Conservation (phyloP, 1,284 basidiomycete genomes). For the Coriolopsis trogii region DNA sequence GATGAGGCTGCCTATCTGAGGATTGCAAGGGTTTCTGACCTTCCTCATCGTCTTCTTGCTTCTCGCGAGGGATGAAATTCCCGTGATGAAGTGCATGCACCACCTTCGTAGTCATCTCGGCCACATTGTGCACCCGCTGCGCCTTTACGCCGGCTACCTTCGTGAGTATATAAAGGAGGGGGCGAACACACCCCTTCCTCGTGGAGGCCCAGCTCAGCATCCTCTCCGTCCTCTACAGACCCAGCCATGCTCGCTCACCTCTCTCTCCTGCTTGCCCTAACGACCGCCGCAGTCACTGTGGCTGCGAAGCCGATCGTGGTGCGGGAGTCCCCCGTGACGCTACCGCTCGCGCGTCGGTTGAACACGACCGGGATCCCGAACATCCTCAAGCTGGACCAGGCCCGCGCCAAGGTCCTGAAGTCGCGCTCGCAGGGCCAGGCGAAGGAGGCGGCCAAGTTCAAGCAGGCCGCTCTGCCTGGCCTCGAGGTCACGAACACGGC, state of each 20-base stretch:
- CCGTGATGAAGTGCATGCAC: neutral
- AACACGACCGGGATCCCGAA: slow-evolving; percentile 25
- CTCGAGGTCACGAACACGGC: slow-evolving; percentile 30
- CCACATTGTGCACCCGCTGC: neutral
- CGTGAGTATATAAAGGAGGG: neutral
- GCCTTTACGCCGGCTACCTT: neutral
- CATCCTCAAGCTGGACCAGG: slow-evolving; percentile 29
- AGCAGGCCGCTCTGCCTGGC: slow-evolving; percentile 11
- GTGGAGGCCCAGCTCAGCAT: neutral
- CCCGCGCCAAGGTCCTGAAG: slow-evolving; percentile 29
- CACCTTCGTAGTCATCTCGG: neutral
- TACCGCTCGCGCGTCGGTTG: slow-evolving; percentile 29
- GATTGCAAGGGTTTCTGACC: too few relatives aligned
- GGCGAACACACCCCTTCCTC: neutral
- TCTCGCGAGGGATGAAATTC: neutral
- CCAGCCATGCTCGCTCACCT: slow-evolving; percentile 24
- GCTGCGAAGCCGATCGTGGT: slow-evolving; percentile 28
- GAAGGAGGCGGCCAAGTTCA: slow-evolving; percentile 2
- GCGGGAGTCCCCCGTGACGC: slow-evolving; percentile 26
- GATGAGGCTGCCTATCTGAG: too few relatives aligned
- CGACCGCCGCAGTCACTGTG: slow-evolving; percentile 17
- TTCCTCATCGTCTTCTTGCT: too few relatives aligned
- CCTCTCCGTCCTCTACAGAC: neutral
- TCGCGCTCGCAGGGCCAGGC: slow-evolving; percentile 7
- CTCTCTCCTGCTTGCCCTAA: slow-evolving; percentile 22